Base-by-base conservation (phyloP, 2,329 filamentous ascomycete genomes). In the Colletotrichum graminicola region DNA sequence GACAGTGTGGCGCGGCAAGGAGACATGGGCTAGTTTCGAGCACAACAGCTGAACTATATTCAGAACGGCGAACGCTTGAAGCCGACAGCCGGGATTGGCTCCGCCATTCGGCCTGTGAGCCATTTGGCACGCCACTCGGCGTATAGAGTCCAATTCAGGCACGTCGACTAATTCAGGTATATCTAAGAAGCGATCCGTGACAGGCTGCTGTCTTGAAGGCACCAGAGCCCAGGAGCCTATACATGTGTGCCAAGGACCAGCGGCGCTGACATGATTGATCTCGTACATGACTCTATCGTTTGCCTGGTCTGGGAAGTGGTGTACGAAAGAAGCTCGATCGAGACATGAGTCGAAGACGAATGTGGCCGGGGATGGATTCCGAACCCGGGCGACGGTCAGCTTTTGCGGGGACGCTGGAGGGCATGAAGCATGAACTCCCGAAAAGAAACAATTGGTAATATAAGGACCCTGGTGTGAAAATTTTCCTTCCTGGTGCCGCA, bases 231-330 rank as follows among this genome's bases (percentile, higher is more conserved):
- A 43, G 26, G 43, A 39, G 41, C 16, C 62, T 66, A 47, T 43
- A 47, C 34, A 39, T 39, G 29, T 39, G 39, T 39, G 66, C 57
- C 52, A 21, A 43, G 18, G 26, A 45, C 41, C 29, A 26, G 36
- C 57, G 52, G 57, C 57, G 64, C 65, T 32, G 52, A 39, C 34
- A 71, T 47, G 61, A 72, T 72, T 49, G 69, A 39, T 41, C 18
- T 8, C 41, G 11, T 61, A 62, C 66, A 64, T 55, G 66, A 23
- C 29, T 41, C 41, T 43, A 61, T 55, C 43, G 54, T 41, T 23
- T 32, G 57, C 36, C 60, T 56, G 39, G 51, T 45, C 39, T 47
- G 41, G 39, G 41, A 64, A 56, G 36, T 71, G 68, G 57, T 71
- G 68, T 54, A 49, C 65, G 6, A 47, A 32, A 36, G 43, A 8